These are phyloP conservation scores for Penicillium macrosclerotiorum DNA, from an alignment of 495 filamentous ascomycete species.

Conservation along the genomic window DNA sequence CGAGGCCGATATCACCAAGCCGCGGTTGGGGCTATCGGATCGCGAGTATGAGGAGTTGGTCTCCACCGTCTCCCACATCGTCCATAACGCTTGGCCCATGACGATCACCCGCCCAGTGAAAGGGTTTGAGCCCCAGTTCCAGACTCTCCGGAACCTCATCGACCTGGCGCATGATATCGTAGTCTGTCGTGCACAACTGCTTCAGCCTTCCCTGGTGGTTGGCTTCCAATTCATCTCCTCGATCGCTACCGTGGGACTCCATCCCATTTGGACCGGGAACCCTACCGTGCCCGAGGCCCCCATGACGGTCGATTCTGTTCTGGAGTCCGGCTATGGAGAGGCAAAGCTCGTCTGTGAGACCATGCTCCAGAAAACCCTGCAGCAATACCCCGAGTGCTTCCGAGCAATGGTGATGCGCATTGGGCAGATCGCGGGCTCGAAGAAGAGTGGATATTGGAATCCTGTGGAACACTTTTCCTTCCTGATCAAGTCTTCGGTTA, in stretches of 20 bases:
- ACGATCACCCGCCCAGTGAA: constrained; percentile 27
- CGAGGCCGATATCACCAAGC: neutral
- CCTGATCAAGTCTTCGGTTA: constrained; percentile 51
- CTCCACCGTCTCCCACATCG: constrained; percentile 23
- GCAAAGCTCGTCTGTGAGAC: constrained; percentile 48
- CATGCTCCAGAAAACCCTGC: constrained; percentile 34
- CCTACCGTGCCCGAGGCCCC: constrained; percentile 25
- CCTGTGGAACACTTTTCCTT: constrained; percentile 48
- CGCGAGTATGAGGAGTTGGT: neutral
- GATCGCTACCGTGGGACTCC: constrained; percentile 50
- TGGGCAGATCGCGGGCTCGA: constrained; percentile 52
- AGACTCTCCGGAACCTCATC: constrained; percentile 14
- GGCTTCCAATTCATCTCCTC: constrained; percentile 48
- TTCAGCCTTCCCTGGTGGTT: neutral
- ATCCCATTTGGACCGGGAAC: constrained; percentile 20
- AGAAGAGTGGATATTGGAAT: constrained; percentile 53
- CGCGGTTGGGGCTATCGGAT: neutral
- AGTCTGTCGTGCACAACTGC: neutral
- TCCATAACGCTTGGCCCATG: constrained; percentile 43
- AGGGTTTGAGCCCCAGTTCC: constrained; percentile 31
- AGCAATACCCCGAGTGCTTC: constrained; percentile 1
- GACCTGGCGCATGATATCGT: constrained; percentile 30
- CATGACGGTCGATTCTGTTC: constrained; percentile 9
- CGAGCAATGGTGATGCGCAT: constrained; percentile 27
- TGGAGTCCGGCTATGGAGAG: constrained; percentile 42